These are phyloP conservation scores for Metschnikowia koreensis DNA, from an alignment of 805 yeast genomes.

Conservation along the genomic window DNA sequence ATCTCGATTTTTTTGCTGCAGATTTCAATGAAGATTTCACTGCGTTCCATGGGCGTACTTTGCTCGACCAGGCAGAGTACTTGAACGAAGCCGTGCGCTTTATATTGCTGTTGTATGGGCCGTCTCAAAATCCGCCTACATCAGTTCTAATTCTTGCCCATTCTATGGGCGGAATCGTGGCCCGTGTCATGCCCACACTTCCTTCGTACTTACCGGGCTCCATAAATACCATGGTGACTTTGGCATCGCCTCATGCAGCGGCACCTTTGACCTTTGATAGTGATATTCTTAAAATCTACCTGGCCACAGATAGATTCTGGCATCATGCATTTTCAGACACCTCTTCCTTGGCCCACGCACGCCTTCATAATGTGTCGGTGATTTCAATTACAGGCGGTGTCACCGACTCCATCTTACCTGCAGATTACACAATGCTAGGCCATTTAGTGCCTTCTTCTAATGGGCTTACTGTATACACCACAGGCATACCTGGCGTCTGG, in stretches of 20 bases:
- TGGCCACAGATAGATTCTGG: conserved; percentile 80
- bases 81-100: conserved; percentile 82
- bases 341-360: conserved; percentile 19
- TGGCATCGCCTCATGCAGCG: conserved; percentile 89
- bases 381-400: conserved; percentile 90
- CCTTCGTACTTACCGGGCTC: conserved; percentile 72
- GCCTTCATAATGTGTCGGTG: conserved; percentile 60
- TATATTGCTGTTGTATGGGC: conserved; percentile 66
- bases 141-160: conserved; percentile 85
- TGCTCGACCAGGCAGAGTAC: conserved; percentile 91
- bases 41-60: conserved; percentile 92
- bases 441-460: conserved; percentile 69
- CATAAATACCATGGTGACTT: conserved; percentile 77
- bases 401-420: conserved; percentile 75
- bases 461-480: conserved; percentile 80
- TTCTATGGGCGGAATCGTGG: conserved; percentile 97
- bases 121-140: conserved; percentile 43
- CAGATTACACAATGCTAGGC: conserved; percentile 79
- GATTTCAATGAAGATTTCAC: conserved; percentile 96
- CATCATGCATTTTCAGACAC: conserved; percentile 47
- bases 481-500: conserved; percentile 91
- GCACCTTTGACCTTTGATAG: conserved; percentile 94
- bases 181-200: conserved; percentile 77
- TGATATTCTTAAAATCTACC: conserved; percentile 72
- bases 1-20: conserved; percentile 83